Evolutionary conservation across 2,329 filamentous ascomycete genomes (phyloP), one percentile per base, ranked within the genome.

Genomic region (Mariannaea elegans): DNA sequence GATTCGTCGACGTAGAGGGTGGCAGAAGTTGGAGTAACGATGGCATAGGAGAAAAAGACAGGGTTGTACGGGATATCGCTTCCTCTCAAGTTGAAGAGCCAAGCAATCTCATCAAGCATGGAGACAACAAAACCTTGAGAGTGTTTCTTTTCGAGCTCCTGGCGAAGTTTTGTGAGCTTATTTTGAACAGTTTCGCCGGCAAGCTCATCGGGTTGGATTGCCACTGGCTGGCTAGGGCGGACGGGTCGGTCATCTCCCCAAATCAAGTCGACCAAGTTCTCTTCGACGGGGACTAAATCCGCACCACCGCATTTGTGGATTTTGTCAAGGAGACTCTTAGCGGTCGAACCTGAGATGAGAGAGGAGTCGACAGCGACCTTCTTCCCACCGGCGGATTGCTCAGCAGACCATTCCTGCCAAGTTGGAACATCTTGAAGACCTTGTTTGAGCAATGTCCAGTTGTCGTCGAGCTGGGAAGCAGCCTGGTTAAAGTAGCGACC

Each of bases 401-500:
- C 91, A 31, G 91, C 90, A 14, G 89, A 88, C 95, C 95, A 99
- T 77, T 98, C 95, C 74, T 97, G 93, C 92, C 95, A 99, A 0
- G 94, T 98, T 1, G 93, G 94, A 9, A 97, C 93, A 76, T 97
- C 93, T 73, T 95, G 92, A 46, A 97, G 83, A 6, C 95, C 95
- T 72, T 97, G 93, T 81, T 97, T 99, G 62, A 99, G 82, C 38
- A 99, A 82, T 48, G 86, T 81, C 95, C 95, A 99, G 76, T 98
- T 98, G 71, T 78, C 80, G 75, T 98, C 95, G 27, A 99, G 86
- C 76, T 99, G 93, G 71, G 94, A 92, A 63, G 88, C 82, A 23
- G 95, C 95, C 77, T 99, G 95, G 79, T 97, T 98, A 84, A 98
- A 99, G 78, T 99, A 99, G 66, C 95, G 90, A 27, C 95, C 95